phyloP scores from a whole-genome alignment of 305 asterid genomes.

The Fraxinus greggii region DNA sequence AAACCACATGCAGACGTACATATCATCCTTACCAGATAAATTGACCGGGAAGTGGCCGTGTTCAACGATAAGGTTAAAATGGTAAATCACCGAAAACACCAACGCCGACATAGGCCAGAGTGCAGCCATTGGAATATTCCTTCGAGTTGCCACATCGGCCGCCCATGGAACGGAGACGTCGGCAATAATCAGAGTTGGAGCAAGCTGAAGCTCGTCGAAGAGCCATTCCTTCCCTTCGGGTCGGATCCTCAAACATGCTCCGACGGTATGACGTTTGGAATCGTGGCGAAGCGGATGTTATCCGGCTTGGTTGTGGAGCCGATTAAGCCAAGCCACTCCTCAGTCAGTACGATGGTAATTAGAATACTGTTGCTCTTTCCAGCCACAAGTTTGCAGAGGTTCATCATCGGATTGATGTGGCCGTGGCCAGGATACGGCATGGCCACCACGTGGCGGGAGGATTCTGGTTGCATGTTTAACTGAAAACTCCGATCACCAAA shows the following conservation, averaged over 20 bases:
- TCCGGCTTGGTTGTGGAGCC: slow-evolving; percentile 32
- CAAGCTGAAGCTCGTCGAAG: slow-evolving; percentile 26
- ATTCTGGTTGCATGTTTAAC: neutral
- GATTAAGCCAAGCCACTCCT: slow-evolving; percentile 49
- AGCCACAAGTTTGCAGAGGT: slow-evolving; percentile 41
- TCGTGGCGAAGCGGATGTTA: slow-evolving; percentile 38
- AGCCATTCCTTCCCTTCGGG: neutral
- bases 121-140: slow-evolving; percentile 48
- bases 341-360: slow-evolving; percentile 42
- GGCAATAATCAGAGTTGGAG: slow-evolving; percentile 27
- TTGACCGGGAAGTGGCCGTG: slow-evolving; percentile 39
- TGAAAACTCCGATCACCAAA: no score
- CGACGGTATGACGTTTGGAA: slow-evolving; percentile 54
- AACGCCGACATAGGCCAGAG: slow-evolving; percentile 46
- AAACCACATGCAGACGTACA: slow-evolving; percentile 9
- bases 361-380: slow-evolving; percentile 10
- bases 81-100: slow-evolving; percentile 32
- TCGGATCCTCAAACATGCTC: slow-evolving; percentile 36
- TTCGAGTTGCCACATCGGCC: slow-evolving; percentile 25
- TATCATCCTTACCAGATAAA: slow-evolving; percentile 31
- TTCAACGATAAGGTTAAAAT: slow-evolving; percentile 29
- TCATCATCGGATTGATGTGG: slow-evolving; percentile 47
- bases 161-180: slow-evolving; percentile 34
- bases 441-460: neutral
- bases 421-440: neutral